A percentile compares a stretch with the other conserved stretches of the same genome.
Evolutionary conservation across 768 basidiomycete species (phyloP).

Genomic region (Tulasnella sp.): DNA sequence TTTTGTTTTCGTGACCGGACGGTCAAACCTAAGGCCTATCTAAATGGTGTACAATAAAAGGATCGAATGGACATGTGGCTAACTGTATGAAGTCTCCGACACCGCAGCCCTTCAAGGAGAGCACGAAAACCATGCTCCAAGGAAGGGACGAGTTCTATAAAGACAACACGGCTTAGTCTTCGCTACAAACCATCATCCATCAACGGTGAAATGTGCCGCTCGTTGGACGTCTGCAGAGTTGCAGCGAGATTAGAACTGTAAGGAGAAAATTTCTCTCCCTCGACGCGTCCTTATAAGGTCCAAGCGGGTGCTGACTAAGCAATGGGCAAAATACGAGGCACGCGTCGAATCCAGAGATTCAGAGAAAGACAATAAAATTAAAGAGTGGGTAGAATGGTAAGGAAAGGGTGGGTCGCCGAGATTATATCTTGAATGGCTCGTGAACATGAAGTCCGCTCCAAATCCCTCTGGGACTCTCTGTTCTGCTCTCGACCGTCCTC

Average conservation of each 20-base stretch:
- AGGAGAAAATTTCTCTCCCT: not conserved
- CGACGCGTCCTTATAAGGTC: not conserved
- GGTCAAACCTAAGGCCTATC: not conserved
- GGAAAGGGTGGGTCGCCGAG: not conserved
- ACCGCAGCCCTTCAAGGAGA: not conserved
- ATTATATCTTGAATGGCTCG: conserved; percentile 43
- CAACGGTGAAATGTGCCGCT: not conserved
- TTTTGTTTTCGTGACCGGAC: too few relatives aligned
- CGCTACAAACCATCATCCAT: not conserved
- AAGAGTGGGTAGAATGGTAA: not conserved
- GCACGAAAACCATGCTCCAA: not conserved
- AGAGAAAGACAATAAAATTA: not conserved
- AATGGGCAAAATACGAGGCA: too few relatives aligned
- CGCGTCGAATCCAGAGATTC: not conserved
- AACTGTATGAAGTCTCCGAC: not conserved
- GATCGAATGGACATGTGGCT: not conserved
- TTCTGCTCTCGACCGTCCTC: conserved; percentile 60
- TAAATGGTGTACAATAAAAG: not conserved
- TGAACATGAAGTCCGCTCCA: conserved; percentile 84
- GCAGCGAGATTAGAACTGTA: not conserved
- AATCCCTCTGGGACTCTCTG: conserved; percentile 74
- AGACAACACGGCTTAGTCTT: not conserved
- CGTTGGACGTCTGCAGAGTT: not conserved
- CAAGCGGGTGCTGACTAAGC: not conserved
- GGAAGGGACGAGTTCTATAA: not conserved